phyloP scores from a whole-genome alignment of 2,329 filamentous ascomycete genomes.

The Phyllosticta paracitricarpa region DNA sequence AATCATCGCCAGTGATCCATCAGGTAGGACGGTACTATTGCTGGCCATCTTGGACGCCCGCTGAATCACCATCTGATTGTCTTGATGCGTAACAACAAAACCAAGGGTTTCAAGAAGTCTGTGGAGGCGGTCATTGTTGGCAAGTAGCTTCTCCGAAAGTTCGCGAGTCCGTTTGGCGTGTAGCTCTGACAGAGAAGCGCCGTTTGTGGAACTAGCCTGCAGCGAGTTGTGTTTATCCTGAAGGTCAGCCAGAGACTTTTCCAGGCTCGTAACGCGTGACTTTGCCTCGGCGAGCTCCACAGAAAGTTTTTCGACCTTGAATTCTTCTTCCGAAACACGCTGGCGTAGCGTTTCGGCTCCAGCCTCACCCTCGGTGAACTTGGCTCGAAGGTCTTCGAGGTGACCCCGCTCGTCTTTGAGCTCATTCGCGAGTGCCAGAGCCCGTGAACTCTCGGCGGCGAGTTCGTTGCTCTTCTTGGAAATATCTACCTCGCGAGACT shows the following conservation, averaged over 20 bases:
- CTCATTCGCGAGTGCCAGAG: conserved; percentile 38
- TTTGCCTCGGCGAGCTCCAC: conserved; percentile 65
- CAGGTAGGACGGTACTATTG: conserved; percentile 38
- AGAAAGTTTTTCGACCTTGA: conserved; percentile 54
- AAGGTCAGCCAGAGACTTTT: conserved; percentile 62
- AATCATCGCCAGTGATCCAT: conserved; percentile 23
- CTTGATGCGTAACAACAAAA: conserved; percentile 67
- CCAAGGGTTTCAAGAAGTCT: conserved; percentile 79
- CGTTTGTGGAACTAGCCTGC: conserved; percentile 34
- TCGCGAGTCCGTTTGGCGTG: conserved; percentile 69
- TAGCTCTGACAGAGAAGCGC: conserved; percentile 21
- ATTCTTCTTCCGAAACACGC: conserved; percentile 66
- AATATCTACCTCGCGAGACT: conserved; percentile 28
- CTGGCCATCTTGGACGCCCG: conserved; percentile 49
- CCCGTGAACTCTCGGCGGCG: conserved; percentile 37
- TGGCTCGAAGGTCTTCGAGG: conserved; percentile 55
- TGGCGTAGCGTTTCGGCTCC: conserved; percentile 71
- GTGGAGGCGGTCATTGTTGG: conserved; percentile 74
- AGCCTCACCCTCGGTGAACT: conserved; percentile 72
- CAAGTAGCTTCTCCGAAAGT: conserved; percentile 71
- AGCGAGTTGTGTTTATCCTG: conserved; percentile 53
- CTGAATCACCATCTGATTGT: conserved; percentile 63
- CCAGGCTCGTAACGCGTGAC: conserved; percentile 63
- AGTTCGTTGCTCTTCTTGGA: conserved; percentile 33
- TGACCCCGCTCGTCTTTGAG: conserved; percentile 60